Evolutionary conservation across 2,329 filamentous ascomycete species (phyloP), one percentile per base, ranked within the genome.

Genomic region (Allantophomopsis cytisporea): DNA sequence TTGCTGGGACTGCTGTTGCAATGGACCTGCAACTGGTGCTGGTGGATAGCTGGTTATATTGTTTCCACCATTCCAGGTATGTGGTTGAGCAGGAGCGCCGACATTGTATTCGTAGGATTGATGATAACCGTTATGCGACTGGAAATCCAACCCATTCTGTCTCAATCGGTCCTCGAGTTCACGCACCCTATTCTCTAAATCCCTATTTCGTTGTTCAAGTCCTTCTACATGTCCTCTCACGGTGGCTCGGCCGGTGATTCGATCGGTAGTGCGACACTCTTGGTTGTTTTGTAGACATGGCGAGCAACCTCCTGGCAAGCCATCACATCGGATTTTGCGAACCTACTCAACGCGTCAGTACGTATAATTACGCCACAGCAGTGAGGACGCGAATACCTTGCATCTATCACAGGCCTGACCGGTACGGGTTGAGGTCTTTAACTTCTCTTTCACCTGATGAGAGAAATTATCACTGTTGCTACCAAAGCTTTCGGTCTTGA

Each of bases 371-470:
- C 11, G 23, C 23, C 23, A 8, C 8, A 10, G 23, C 11, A 8
- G 11, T 8, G 12, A 14, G 18, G 6, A 21, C 11, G 30, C 15
- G 7, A 20, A 50, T 59, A 84, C 81, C 71, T 89, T 91, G 69
- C 86, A 93, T 41, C 86, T 71, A 60, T 93, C 85, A 67, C 85
- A 93, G 23, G 85, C 85, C 62, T 93, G 85, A 8, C 85, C 85
- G 0, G 85, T 93, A 41, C 75, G 64, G 45, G 68, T 69, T 39
- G 69, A 72, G 41, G 62, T 62, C 39, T 63, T 60, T 39, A 74
- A 59, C 50, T 67, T 67, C 58, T 72, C 71, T 58, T 66, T 70
- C 36, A 69, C 66, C 12, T 60, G 56, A 42, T 49, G 53, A 5
- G 54, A 57, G 43, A 55, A 58, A 16, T 56, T 49, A 31, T 56